Base-by-base conservation (phyloP, 805 yeast species). In the Kodamaea kaohsiungensis region DNA sequence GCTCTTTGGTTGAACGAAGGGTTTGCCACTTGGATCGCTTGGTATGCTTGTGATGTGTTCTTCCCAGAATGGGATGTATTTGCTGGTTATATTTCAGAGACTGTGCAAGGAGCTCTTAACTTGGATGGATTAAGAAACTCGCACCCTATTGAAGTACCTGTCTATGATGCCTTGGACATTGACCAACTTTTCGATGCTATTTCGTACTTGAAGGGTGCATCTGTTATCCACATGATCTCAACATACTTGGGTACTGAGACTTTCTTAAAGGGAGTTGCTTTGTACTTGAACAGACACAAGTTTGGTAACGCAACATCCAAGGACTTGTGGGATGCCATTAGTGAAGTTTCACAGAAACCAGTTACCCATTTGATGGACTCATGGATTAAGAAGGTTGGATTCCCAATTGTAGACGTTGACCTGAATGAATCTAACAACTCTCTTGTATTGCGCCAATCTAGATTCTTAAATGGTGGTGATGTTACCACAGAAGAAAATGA, bases 1-100 rank as follows among this genome's bases (percentile, higher is more conserved):
- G 95, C 88, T 63, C 77, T 89, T 60, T 89, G 96, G 96, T 81
- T 89, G 57, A 89, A 89, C 65, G 96, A 89, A 72, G 95, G 96
- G 12, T 89, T 89, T 72, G 96, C 96, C 15, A 89, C 96, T 25
- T 89, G 89, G n/a, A 88, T 87, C 65, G 89, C 91, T 2, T 87
- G 81, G 79, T 72, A 79, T 52, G 86, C 91, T 15, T 86, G 86
- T 51, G 86, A 87, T 64, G 69, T 79, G 59, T 78, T 88, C 61
- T 84, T 81, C 68, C 96, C 96, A 10, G 89, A 86, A 57, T 89
- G 96, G 96, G 85, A 88, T 62, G 86, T 86, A 16, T 87, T 88
- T 72, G 80, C 79, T 22, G 77, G 72, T 7, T 82, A 81, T 58
- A 80, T 82, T 16, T 72, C 84, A 25, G 78, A 76, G 35, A 73